A percentile compares a stretch with the other conserved stretches of the same genome.
Evolutionary conservation across 2,329 filamentous ascomycete genomes (phyloP).

Genomic region (Malbranchea cinnamomea): DNA sequence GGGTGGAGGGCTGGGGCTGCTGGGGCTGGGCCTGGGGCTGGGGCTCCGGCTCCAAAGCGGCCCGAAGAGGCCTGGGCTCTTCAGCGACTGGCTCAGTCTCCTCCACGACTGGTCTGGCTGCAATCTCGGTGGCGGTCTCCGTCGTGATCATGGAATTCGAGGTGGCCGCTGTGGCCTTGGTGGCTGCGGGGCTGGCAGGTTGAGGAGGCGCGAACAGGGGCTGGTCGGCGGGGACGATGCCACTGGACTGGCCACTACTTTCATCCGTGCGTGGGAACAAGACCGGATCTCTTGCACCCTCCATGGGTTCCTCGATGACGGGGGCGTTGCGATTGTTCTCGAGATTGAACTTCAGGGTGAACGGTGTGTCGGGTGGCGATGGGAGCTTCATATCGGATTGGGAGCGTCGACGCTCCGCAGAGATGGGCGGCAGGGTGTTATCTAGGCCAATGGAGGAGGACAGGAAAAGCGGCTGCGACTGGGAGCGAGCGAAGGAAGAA

Average conservation of each 20-base stretch:
- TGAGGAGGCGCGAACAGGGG: constrained; percentile 27
- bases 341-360: no score
- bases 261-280: constrained; percentile 27
- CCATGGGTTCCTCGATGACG: constrained; percentile 12
- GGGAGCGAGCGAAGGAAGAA: constrained; percentile 13
- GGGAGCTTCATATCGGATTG: constrained; percentile 30
- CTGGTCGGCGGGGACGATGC: constrained; percentile 21
- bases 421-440: constrained; percentile 27
- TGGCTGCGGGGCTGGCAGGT: no score
- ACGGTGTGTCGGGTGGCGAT: constrained; percentile 32
- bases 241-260: no score
- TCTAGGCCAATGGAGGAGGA: constrained; percentile 16
- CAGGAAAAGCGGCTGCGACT: constrained; percentile 13
- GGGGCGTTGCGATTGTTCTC: constrained; percentile 25
- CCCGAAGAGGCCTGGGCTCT: no score
- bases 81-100: no score
- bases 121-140: constrained; percentile 7
- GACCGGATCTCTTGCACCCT: constrained; percentile 22
- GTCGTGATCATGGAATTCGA: no score
- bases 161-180: background rate
- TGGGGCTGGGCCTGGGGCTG: no score
- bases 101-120: no score
- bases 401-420: constrained; percentile 25
- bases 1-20: no score
- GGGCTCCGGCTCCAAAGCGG: no score